Evolutionary conservation across 495 filamentous ascomycete genomes (phyloP).

Genomic region (Corynascus novoguineensis): DNA sequence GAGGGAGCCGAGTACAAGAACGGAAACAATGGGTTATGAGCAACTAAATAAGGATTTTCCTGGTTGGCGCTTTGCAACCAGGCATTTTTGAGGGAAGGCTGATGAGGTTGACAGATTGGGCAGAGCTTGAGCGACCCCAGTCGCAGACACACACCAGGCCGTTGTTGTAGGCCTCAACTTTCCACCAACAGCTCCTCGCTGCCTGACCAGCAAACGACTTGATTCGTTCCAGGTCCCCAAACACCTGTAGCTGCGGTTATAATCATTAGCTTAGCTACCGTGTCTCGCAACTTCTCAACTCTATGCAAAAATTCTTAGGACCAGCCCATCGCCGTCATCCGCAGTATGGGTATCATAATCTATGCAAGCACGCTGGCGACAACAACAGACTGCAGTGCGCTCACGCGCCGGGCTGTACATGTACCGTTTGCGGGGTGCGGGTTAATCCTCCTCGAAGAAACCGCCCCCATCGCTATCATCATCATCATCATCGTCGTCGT

Average conservation of each 20-base stretch:
- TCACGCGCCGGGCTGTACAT: background rate
- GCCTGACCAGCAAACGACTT: background rate
- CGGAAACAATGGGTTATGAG: background rate
- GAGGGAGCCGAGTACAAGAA: background rate
- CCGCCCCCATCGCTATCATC: constrained; percentile 26
- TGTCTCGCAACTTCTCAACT: too few relatives aligned
- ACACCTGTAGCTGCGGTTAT: too few relatives aligned
- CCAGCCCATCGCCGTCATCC: background rate
- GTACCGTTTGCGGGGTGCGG: too few relatives aligned
- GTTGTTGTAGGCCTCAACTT: background rate
- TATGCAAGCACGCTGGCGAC: background rate
- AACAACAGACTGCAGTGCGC: background rate
- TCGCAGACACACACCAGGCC: too few relatives aligned
- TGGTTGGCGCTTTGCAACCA: background rate
- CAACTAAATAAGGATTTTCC: too few relatives aligned
- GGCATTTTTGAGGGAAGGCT: too few relatives aligned
- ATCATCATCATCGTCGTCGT: background rate
- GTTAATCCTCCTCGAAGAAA: constrained; percentile 31
- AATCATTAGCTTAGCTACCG: too few relatives aligned
- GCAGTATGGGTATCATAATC: constrained; percentile 20
- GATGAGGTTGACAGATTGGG: too few relatives aligned
- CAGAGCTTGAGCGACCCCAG: too few relatives aligned
- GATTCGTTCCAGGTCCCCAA: too few relatives aligned
- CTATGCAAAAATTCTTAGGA: too few relatives aligned
- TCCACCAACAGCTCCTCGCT: background rate